Conservation (phyloP, 1,284 basidiomycete genomes). For the Moesziomyces aphidis region DNA sequence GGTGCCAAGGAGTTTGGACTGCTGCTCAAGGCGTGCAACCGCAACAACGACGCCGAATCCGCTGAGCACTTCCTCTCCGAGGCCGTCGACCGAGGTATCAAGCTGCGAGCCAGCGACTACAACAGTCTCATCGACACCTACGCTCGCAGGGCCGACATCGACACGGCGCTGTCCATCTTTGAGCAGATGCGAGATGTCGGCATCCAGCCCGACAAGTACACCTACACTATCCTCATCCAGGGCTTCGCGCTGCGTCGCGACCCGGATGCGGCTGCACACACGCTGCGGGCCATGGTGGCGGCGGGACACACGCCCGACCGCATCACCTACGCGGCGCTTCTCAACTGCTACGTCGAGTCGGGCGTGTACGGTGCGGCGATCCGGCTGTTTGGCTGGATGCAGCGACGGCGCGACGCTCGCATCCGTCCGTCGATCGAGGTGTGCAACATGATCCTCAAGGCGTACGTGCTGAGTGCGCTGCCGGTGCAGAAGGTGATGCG, state of each 20-base stretch:
- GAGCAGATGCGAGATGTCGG: conserved; percentile 75
- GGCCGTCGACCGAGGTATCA: conserved; percentile 23
- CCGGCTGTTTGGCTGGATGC: conserved; percentile 78
- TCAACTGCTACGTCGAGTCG: conserved; percentile 85
- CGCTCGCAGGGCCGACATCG: conserved; percentile 33
- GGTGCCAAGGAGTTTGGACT: conserved; percentile 13
- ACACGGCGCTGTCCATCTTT: conserved; percentile 73
- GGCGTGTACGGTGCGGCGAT: conserved; percentile 83
- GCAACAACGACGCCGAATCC: conserved; percentile 27
- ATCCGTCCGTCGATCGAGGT: conserved; percentile 50
- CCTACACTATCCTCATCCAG: conserved; percentile 76
- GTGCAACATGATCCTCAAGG: conserved; percentile 80
- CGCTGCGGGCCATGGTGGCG: conserved; percentile 75
- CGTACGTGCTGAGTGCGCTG: conserved; percentile 82
- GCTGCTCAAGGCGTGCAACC: conserved; percentile 31
- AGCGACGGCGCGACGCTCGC: conserved; percentile 21
- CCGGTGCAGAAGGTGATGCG: conserved; percentile 78
- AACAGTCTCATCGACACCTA: conserved; percentile 44
- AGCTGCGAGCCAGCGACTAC: conserved; percentile 16
- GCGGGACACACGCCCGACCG: conserved; percentile 60
- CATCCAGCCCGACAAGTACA: conserved; percentile 72
- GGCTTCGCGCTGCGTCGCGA: conserved; percentile 78
- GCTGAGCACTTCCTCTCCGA: conserved; percentile 30
- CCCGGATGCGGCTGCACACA: conserved; percentile 75
- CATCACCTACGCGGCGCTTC: conserved; percentile 72